Evolutionary conservation across 2,329 filamentous ascomycete species (phyloP).

Genomic region (Chaetomium sp.): DNA sequence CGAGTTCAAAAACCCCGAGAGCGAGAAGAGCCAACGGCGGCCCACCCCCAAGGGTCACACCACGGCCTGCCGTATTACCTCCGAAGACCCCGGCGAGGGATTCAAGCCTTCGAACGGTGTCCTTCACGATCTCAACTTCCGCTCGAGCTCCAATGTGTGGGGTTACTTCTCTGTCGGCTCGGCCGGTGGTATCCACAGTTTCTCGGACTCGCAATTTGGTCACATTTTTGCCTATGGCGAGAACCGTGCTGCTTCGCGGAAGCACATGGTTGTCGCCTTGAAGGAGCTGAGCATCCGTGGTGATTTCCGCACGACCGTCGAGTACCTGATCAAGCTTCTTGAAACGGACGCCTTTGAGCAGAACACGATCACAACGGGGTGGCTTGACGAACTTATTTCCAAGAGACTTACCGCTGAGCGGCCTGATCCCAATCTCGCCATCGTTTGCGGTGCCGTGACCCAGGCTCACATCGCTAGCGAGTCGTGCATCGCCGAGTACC

Average conservation of each 20-base stretch:
- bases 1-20: constrained; percentile 83
- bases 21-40: constrained; percentile 75
- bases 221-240: constrained; percentile 99
- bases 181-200: constrained; percentile 95
- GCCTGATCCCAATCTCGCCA: constrained; percentile 87
- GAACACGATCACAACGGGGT: constrained; percentile 98
- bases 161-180: constrained; percentile 99
- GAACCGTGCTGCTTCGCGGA: constrained; percentile 89
- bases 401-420: constrained; percentile 96
- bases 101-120: constrained; percentile 99
- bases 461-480: constrained; percentile 96
- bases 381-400: constrained; percentile 97
- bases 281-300: constrained; percentile 99
- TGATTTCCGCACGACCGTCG: constrained; percentile 97
- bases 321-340: constrained; percentile 97
- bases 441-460: constrained; percentile 89
- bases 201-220: constrained; percentile 97
- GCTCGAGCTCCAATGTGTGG: constrained; percentile 98
- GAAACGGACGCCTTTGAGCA: constrained; percentile 98
- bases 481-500: constrained; percentile 79
- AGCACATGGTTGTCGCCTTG: constrained; percentile 98
- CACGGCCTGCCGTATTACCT: constrained; percentile 98
- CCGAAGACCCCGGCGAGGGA: constrained; percentile 95
- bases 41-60: constrained; percentile 94
- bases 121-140: constrained; percentile 98